Evolutionary conservation across 2,329 filamentous ascomycete genomes (phyloP), one percentile per base, ranked within the genome.

Genomic region (Fusarium buharicum): DNA sequence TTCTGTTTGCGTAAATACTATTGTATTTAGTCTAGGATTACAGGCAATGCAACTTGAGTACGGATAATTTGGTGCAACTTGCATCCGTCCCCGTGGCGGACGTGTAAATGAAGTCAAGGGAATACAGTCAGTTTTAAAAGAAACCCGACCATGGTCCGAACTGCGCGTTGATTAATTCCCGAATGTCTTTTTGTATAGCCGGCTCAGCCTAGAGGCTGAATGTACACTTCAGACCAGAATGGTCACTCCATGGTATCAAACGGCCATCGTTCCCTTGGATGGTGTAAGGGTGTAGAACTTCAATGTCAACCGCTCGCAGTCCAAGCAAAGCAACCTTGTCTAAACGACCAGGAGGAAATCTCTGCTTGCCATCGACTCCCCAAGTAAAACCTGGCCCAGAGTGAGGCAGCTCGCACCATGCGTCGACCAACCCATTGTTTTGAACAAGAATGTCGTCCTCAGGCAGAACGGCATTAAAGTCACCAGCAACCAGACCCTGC

Each of bases 401-500:
- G 0, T 70, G 65, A 20, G 60, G 69, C 14, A 77, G 50, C 11
- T 59, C 49, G 7, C 43, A 33, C 77, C 76, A 79, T 6, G 68
- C 74, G 59, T 80, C 77, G 1, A 70, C 44, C 9, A 79, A 70
- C 0, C 64, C 57, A 51, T 75, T 77, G 3, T 67, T 62, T 12
- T 55, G 48, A 1, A 79, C 55, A 6, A 77, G 66, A 0, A 45
- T 36, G 3, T 59, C 55, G 47, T 80, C 77, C 39, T 75, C 71
- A 1, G 73, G 69, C 4, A 76, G 60, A 4, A 77, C 72, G 3
- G 74, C 73, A 48, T 79, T 78, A 55, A 79, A 79, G 48, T 79
- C 76, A 11, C 77, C 77, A 4, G 76, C 76, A 3, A 78, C 68
- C 4, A 79, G 38, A 0, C 75, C 76, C 20, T 55, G 61, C 1